Evolutionary conservation across 2,329 filamentous ascomycete genomes (phyloP).

Genomic region (Aspergillus cejpii): DNA sequence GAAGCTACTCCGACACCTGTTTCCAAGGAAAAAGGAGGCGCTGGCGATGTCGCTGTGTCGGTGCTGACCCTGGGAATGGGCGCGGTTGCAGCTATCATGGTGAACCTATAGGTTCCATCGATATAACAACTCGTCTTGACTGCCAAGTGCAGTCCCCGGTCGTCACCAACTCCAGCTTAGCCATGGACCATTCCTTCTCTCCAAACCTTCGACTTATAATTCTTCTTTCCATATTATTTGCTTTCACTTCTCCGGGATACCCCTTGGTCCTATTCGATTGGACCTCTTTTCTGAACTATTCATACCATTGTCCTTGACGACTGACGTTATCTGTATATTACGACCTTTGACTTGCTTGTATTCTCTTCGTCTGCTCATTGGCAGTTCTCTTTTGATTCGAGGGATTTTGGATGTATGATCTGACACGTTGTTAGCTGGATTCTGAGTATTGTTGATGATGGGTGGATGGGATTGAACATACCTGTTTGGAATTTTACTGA

Average conservation of each 20-base stretch:
- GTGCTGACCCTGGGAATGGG: slow-evolving; percentile 20
- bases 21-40: slow-evolving; percentile 8
- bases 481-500: not conserved
- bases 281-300: not conserved
- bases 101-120: slow-evolving; percentile 18
- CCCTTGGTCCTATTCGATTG: slow-evolving; percentile 9
- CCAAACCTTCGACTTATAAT: not conserved
- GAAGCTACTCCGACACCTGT: slow-evolving; percentile 12
- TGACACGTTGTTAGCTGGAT: not conserved
- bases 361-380: not conserved
- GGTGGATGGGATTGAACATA: not conserved
- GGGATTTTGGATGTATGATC: not conserved
- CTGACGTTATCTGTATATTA: slow-evolving; percentile 3
- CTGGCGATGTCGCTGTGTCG: slow-evolving; percentile 19
- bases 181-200: not conserved
- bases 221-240: slow-evolving; percentile 3
- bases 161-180: not conserved
- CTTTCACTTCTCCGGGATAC: slow-evolving; percentile 7
- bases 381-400: not conserved
- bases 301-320: slow-evolving; percentile 2
- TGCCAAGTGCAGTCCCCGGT: not conserved
- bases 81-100: slow-evolving; percentile 20
- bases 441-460: not conserved
- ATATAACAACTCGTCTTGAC: not conserved
- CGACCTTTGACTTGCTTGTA: slow-evolving; percentile 5